Conservation (phyloP, 495 filamentous ascomycete species). For the Hyphodiscus hymeniophilus region DNA sequence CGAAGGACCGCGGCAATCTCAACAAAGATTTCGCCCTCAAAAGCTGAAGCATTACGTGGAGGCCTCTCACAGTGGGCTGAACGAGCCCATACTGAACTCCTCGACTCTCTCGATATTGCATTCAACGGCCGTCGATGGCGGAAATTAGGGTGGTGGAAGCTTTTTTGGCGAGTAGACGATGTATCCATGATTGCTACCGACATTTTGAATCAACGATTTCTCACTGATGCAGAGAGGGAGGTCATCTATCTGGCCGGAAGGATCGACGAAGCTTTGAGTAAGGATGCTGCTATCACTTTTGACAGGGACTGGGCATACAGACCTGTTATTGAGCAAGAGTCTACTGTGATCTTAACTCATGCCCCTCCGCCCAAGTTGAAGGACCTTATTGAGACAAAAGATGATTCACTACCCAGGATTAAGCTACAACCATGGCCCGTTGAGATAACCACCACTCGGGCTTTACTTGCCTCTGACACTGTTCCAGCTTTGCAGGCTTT, state of each 20-base stretch:
- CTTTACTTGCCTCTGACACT: conserved; percentile 50
- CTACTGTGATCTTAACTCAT: neutral
- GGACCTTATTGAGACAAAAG: conserved; percentile 25
- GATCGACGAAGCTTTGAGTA: conserved; percentile 55
- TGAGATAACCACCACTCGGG: conserved; percentile 49
- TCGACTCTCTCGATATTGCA: conserved; percentile 63
- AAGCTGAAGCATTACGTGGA: conserved; percentile 42
- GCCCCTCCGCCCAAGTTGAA: conserved; percentile 6
- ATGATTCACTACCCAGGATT: conserved; percentile 10
- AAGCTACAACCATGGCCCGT: conserved; percentile 26
- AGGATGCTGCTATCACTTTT: neutral
- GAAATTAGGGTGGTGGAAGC: conserved; percentile 83
- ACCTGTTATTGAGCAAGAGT: neutral
- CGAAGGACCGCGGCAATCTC: conserved; percentile 23
- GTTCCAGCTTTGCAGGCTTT: conserved; percentile 71
- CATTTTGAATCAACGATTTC: conserved; percentile 64
- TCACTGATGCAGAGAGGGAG: conserved; percentile 63
- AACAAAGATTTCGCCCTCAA: conserved; percentile 31
- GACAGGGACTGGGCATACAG: conserved; percentile 18
- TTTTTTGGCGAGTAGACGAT: conserved; percentile 91
- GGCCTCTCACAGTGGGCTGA: conserved; percentile 67
- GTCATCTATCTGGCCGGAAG: conserved; percentile 76
- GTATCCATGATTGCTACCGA: conserved; percentile 73
- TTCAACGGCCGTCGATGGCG: conserved; percentile 65
- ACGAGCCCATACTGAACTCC: conserved; percentile 72